Percentiles rank a stretch among this genome's conserved stretches.
Evolutionary conservation across 805 yeast genomes (phyloP).

Genomic region (Pichia occidentalis): DNA sequence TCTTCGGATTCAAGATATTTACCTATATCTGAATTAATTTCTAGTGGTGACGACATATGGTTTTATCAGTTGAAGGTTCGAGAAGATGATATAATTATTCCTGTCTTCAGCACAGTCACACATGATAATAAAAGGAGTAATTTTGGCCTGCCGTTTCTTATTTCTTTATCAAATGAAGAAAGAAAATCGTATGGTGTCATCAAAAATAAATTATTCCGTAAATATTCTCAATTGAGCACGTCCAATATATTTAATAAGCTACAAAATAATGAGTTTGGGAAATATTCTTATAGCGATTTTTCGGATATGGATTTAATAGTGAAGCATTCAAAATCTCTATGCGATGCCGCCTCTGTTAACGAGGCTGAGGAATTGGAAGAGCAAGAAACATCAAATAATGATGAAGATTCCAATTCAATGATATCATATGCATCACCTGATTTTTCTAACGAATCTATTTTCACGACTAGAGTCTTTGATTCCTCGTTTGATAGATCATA

Average conservation of each 20-base stretch:
- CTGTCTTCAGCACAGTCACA: slow-evolving; percentile 45
- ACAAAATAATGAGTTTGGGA: slow-evolving; percentile 15
- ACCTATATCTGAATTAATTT: slow-evolving; percentile 63
- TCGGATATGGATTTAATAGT: slow-evolving; percentile 19
- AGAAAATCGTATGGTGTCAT: slow-evolving; percentile 50
- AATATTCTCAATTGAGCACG: slow-evolving; percentile 43
- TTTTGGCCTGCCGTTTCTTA: slow-evolving; percentile 75
- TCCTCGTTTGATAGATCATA: slow-evolving; percentile 7
- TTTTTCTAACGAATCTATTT: slow-evolving; percentile 4
- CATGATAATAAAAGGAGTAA: slow-evolving; percentile 38
- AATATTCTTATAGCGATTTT: slow-evolving; percentile 22
- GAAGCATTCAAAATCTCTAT: slow-evolving; percentile 14
- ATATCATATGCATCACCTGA: slow-evolving; percentile 10
- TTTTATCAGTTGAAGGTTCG: slow-evolving; percentile 44
- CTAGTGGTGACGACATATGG: slow-evolving; percentile 53
- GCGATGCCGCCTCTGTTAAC: neutral
- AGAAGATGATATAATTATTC: slow-evolving; percentile 50
- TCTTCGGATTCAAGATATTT: slow-evolving; percentile 52
- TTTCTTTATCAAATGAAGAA: slow-evolving; percentile 50
- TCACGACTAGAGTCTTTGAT: slow-evolving; percentile 5
- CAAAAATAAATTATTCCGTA: slow-evolving; percentile 47
- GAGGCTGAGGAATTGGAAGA: neutral
- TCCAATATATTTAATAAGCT: slow-evolving; percentile 29
- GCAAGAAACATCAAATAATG: neutral
- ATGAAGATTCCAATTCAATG: slow-evolving; percentile 2